A percentile compares a stretch with the other conserved stretches of the same genome.
These are phyloP conservation scores for Yamadazyma atmosphaerica DNA, from an alignment of 1,139 yeast genomes.

Conservation along the genomic window DNA sequence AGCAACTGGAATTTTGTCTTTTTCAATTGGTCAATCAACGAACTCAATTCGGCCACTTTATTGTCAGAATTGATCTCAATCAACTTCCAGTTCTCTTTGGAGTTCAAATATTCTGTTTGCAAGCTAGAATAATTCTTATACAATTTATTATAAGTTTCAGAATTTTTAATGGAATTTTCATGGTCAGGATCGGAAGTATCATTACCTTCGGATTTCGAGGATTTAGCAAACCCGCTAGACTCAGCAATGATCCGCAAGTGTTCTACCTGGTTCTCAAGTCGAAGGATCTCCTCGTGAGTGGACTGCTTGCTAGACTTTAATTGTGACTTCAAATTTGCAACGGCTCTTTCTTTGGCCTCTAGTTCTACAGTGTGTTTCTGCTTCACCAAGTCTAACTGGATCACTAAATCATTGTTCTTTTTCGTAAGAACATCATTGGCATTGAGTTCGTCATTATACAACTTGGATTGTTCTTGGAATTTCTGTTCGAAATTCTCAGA, in stretches of 20 bases:
- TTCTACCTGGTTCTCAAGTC: constrained; percentile 52
- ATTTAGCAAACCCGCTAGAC: neutral
- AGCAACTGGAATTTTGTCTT: constrained; percentile 30
- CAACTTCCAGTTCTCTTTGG: constrained; percentile 66
- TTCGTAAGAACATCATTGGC: constrained; percentile 28
- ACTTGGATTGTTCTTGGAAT: constrained; percentile 18
- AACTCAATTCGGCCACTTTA: constrained; percentile 47
- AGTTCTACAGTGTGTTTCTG: constrained; percentile 39
- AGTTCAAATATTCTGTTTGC: constrained; percentile 66
- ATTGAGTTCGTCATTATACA: constrained; percentile 37
- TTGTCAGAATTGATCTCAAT: constrained; percentile 54
- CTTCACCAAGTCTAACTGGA: constrained; percentile 41
- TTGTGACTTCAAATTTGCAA: constrained; percentile 28
- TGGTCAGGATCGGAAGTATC: constrained; percentile 22
- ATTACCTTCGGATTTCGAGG: constrained; percentile 17
- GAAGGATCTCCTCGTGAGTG: constrained; percentile 43
- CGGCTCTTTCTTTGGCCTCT: constrained; percentile 27
- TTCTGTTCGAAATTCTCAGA: constrained; percentile 16
- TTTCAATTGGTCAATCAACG: constrained; percentile 35
- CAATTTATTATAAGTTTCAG: constrained; percentile 18
- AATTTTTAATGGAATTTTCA: constrained; percentile 19
- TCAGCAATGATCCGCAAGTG: constrained; percentile 3
- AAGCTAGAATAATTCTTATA: constrained; percentile 48
- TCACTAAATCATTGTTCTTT: constrained; percentile 38
- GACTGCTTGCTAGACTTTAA: constrained; percentile 18